Percentiles rank a stretch among this genome's conserved stretches.
Conservation (phyloP, 495 filamentous ascomycete species). For the Massariosphaeria phaeospora region DNA sequence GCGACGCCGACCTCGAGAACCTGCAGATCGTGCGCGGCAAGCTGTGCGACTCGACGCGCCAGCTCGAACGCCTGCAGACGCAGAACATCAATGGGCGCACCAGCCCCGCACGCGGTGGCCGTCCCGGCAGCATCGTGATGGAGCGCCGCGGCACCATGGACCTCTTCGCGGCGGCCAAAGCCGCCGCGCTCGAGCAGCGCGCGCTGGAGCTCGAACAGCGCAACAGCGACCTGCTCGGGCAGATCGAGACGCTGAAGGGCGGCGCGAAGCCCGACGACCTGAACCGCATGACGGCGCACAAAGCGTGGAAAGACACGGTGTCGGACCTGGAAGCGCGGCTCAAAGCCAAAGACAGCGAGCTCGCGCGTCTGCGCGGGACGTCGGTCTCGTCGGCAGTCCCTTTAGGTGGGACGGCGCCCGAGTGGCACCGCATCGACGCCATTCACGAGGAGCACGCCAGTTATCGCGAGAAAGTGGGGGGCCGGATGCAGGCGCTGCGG, state of each 20-base stretch:
- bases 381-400: not conserved
- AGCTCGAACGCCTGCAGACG: conserved; percentile 21
- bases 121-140: conserved; percentile 23
- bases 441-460: conserved; percentile 30
- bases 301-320: conserved; percentile 30
- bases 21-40: conserved; percentile 33
- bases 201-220: conserved; percentile 36
- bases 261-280: conserved; percentile 19
- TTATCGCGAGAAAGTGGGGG: conserved; percentile 30
- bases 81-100: conserved; percentile 11
- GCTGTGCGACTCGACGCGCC: conserved; percentile 34
- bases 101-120: not conserved
- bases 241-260: conserved; percentile 17
- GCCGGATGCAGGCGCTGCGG: conserved; percentile 28
- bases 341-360: conserved; percentile 26
- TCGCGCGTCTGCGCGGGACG: conserved; percentile 8
- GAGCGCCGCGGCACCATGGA: conserved; percentile 32
- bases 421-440: conserved; percentile 26
- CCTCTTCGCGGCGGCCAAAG: conserved; percentile 36
- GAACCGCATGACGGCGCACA: conserved; percentile 27
- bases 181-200: conserved; percentile 38
- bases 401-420: not conserved
- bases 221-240: conserved; percentile 28
- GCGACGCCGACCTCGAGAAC: conserved; percentile 38
- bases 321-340: conserved; percentile 21